Evolutionary conservation across 805 yeast genomes (phyloP).

Genomic region (Kazachstania kunashirensis): DNA sequence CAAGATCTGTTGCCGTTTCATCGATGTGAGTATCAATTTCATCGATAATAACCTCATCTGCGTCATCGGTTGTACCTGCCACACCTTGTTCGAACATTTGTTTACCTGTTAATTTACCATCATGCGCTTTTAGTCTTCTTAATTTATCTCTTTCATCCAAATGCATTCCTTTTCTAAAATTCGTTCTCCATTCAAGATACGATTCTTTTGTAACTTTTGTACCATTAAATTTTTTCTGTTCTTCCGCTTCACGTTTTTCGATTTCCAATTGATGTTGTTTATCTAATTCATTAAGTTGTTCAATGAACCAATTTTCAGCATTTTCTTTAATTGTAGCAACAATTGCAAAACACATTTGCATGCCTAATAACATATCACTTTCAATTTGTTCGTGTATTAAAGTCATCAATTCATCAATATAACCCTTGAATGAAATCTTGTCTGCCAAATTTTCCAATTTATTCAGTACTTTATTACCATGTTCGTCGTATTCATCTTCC

Average conservation of each 20-base stretch:
- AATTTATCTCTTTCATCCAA: conserved; percentile 47
- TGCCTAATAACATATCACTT: conserved; percentile 66
- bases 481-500: conserved; percentile 35
- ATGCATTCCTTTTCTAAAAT: conserved; percentile 65
- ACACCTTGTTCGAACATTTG: conserved; percentile 87
- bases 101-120: conserved; percentile 74
- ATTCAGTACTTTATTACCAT: conserved; percentile 37
- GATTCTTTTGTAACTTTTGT: conserved; percentile 78
- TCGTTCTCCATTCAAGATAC: conserved; percentile 61
- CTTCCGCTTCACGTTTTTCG: conserved; percentile 61
- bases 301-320: conserved; percentile 59
- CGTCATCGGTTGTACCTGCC: conserved; percentile 43
- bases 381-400: conserved; percentile 33
- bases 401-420: conserved; percentile 28
- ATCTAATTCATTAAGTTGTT: conserved; percentile 47
- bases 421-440: conserved; percentile 45
- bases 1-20: no score
- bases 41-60: no score
- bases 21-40: no score
- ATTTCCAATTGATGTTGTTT: conserved; percentile 48
- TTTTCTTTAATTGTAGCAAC: conserved; percentile 70
- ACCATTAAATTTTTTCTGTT: conserved; percentile 83
- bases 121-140: conserved; percentile 49
- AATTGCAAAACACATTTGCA: conserved; percentile 83
- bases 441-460: conserved; percentile 48